Evolutionary conservation across 768 basidiomycete genomes (phyloP).

Genomic region (Sistotremastrum suecicum): DNA sequence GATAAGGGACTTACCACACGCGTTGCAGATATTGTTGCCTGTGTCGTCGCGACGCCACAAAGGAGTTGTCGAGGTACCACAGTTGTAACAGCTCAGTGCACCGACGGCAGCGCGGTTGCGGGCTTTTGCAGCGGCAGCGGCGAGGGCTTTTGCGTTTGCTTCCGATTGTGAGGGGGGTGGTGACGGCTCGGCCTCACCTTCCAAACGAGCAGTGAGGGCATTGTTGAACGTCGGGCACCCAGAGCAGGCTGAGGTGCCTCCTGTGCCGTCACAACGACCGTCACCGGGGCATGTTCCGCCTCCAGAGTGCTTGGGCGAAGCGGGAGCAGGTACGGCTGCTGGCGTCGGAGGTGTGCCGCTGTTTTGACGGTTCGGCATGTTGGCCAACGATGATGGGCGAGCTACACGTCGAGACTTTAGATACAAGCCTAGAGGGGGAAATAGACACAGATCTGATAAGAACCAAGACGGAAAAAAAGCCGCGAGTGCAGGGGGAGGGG

Average conservation of each 20-base stretch:
- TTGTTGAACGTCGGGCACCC: constrained; percentile 99
- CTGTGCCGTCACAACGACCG: constrained; percentile 94
- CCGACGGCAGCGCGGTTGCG: constrained; percentile 34
- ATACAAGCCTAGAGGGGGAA: constrained; percentile 50
- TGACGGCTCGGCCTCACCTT: constrained; percentile 26
- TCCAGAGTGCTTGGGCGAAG: constrained; percentile 13
- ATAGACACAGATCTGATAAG: constrained; percentile 12
- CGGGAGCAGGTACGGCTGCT: constrained; percentile 9
- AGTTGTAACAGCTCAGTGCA: constrained; percentile 75
- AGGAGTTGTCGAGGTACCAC: constrained; percentile 80
- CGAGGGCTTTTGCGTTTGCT: constrained; percentile 8
- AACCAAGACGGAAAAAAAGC: constrained; percentile 10
- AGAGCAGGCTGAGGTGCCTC: constrained; percentile 82
- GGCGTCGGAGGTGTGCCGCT: constrained; percentile 14
- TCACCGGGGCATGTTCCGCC: constrained; percentile 93
- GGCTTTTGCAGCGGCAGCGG: constrained; percentile 6
- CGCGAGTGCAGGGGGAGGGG: constrained; percentile 6
- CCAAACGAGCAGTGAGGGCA: constrained; percentile 32
- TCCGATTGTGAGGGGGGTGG: constrained; percentile 10
- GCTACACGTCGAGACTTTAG: constrained; percentile 57
- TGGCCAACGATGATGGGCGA: constrained; percentile 22
- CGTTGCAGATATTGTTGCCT: constrained; percentile 90
- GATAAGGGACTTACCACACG: constrained; percentile 58
- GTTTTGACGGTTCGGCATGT: constrained; percentile 20
- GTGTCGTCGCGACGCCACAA: constrained; percentile 83